phyloP scores from a whole-genome alignment of 352 stramenopile species.

The Pythium diclinum region DNA sequence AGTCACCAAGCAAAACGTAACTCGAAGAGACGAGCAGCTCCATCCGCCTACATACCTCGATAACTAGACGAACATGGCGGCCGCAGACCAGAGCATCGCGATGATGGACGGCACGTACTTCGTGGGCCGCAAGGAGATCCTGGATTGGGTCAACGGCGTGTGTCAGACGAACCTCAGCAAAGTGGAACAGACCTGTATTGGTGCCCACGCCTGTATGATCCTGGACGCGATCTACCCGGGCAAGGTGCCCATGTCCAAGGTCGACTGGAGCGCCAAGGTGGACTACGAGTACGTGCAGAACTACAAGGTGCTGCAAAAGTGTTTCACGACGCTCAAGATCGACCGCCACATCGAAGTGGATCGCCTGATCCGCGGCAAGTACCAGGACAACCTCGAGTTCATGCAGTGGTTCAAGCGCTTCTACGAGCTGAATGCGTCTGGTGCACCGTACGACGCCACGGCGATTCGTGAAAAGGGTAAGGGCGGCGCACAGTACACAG shows the following conservation, averaged over 20 bases:
- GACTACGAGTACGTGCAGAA: constrained; percentile 99
- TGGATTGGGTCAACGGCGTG: constrained; percentile 98
- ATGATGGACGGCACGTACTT: constrained; percentile 98
- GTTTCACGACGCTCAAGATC: constrained; percentile 95
- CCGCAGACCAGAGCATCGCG: constrained; percentile 85
- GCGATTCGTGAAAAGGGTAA: constrained; percentile 93
- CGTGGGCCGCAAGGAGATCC: constrained; percentile 95
- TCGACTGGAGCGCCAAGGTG: constrained; percentile 97
- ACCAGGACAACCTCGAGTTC: constrained; percentile 99
- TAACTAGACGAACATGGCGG: constrained; percentile 44
- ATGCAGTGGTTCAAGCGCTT: constrained; percentile 98
- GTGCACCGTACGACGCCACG: constrained; percentile 92
- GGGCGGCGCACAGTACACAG: constrained; percentile 80
- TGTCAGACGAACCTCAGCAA: constrained; percentile 94
- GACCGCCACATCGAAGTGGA: constrained; percentile 97
- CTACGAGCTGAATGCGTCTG: constrained; percentile 86
- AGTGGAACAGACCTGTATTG: constrained; percentile 96
- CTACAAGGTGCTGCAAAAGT: constrained; percentile 99
- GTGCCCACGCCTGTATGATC: constrained; percentile 97
- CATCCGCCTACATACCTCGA: neutral
- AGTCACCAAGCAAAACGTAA: constrained; percentile 4
- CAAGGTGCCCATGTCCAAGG: constrained; percentile 95
- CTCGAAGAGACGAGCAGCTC: neutral
- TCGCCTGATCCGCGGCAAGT: constrained; percentile 97
- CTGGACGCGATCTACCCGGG: constrained; percentile 94